Base-by-base conservation (phyloP, 768 basidiomycete species). In the Lentinula edodes region DNA sequence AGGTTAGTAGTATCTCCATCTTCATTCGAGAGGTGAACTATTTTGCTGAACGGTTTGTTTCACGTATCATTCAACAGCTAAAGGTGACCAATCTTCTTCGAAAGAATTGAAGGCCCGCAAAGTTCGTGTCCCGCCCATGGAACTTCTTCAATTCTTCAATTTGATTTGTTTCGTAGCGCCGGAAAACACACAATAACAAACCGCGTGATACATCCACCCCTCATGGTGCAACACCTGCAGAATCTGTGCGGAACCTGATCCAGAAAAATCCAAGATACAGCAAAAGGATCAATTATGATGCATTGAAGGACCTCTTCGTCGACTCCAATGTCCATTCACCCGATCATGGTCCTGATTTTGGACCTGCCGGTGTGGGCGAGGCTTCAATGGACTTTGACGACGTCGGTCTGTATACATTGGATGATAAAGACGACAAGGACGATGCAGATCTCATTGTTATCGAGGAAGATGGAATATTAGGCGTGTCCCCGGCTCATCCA, bases 271-370 rank as follows among this genome's bases (percentile, higher is more conserved):
- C 87, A 23, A 90, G 86, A 69, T 94, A 95, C 74, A 93, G 91
- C 74, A 92, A 92, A 69, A 86, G 93, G 56, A 95, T 96, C 75
- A 97, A 97, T 71, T 97, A 96, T 71, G 89, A 91, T 66, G 93
- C 91, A 0, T 83, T 95, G 58, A 89, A 90, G 66, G 83, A 85
- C 60, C 80, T 96, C 10, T 92, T 95, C 70, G 76, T 82, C 34
- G 83, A 85, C 13, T 67, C 60, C 73, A 71, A 50, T 41, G 42
- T 34, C 13, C 23, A 8, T 20, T 20, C 23, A 35, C 13, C 10
- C 16, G 32, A 36, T 48, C 16, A 16, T 20, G 15, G 34, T 16
- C 9, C 15, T 18, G 51, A 57, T 51, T 61, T 53, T 16, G 36
- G 23, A 7, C 16, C n/a, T 57, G 50, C n/a, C 6, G 50, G 18